Evolutionary conservation across 2,329 filamentous ascomycete species (phyloP).

Genomic region (Madurella fahalii): DNA sequence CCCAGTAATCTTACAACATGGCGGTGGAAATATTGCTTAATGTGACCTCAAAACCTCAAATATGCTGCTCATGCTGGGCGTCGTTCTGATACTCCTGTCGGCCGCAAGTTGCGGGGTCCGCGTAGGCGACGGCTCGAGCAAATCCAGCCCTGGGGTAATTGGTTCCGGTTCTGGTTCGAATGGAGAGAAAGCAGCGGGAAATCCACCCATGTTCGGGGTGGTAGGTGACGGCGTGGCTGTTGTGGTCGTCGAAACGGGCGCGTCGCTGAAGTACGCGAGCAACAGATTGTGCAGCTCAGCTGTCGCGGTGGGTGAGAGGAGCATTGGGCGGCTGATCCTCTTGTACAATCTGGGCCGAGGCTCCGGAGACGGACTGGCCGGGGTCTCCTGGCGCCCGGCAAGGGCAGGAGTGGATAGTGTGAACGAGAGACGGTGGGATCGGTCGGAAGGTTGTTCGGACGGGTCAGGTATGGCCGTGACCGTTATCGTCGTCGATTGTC

Average conservation of each 20-base stretch:
- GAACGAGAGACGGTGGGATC: slow-evolving; percentile 9
- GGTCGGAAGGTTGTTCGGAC: not conserved
- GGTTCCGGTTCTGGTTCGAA: slow-evolving; percentile 18
- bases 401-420: slow-evolving; percentile 16
- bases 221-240: slow-evolving; percentile 23
- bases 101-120: slow-evolving; percentile 14
- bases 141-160: slow-evolving; percentile 18
- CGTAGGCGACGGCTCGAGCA: slow-evolving; percentile 25
- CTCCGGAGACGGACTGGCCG: slow-evolving; percentile 2
- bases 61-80: slow-evolving; percentile 25
- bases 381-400: slow-evolving; percentile 12
- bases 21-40: slow-evolving; percentile 8
- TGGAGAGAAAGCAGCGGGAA: slow-evolving; percentile 16
- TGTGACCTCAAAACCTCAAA: slow-evolving; percentile 24
- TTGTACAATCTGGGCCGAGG: slow-evolving; percentile 23
- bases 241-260: slow-evolving; percentile 15
- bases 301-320: slow-evolving; percentile 25
- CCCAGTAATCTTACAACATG: not conserved
- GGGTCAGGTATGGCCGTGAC: not conserved
- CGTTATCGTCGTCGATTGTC: not conserved
- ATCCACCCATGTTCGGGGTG: slow-evolving; percentile 15
- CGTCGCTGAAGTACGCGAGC: slow-evolving; percentile 23
- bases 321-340: slow-evolving; percentile 24
- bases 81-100: slow-evolving; percentile 12
- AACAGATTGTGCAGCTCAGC: slow-evolving; percentile 25